A percentile compares a stretch with the other conserved stretches of the same genome.
These are phyloP conservation scores for Tulasnella sp. DNA, from an alignment of 768 basidiomycete genomes.

Conservation along the genomic window DNA sequence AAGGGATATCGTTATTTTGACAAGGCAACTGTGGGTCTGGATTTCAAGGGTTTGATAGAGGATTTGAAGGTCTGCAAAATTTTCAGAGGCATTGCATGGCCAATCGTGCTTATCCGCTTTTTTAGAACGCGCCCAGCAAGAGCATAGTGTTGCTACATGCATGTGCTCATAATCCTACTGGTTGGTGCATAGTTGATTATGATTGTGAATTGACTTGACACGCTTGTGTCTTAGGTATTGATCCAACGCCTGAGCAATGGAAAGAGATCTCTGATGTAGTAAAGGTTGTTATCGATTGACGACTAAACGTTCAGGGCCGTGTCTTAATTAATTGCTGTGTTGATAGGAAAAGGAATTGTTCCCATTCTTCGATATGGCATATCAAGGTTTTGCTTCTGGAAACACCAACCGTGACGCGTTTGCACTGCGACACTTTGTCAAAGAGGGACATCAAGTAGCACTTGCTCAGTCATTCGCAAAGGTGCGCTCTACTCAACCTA, in stretches of 20 bases:
- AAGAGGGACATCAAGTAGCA: constrained; percentile 78
- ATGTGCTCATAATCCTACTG: constrained; percentile 89
- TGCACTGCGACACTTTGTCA: constrained; percentile 87
- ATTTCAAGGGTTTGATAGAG: constrained; percentile 79
- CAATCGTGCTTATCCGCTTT: constrained; percentile 6
- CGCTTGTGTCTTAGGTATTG: constrained; percentile 48
- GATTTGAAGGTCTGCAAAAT: constrained; percentile 65
- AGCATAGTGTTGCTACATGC: constrained; percentile 88
- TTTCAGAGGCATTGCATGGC: constrained; percentile 4
- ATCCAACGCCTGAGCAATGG: constrained; percentile 92
- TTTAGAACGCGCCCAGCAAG: constrained; percentile 54
- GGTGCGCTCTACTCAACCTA: constrained; percentile 19
- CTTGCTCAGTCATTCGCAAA: constrained; percentile 95
- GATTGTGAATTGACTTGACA: constrained; percentile 29
- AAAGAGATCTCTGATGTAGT: constrained; percentile 73
- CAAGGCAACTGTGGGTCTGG: constrained; percentile 80
- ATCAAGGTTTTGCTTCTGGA: constrained; percentile 97
- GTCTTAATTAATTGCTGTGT: too few species aligned
- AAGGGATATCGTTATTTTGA: constrained; percentile 89
- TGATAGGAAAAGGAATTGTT: constrained; percentile 66
- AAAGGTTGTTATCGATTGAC: too few species aligned
- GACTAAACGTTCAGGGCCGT: too few species aligned
- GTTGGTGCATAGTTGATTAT: background rate
- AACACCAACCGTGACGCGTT: constrained; percentile 83
- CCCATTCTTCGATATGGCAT: constrained; percentile 99